Conservation (phyloP, 2,329 filamentous ascomycete species). For the Fusarium concolor region DNA sequence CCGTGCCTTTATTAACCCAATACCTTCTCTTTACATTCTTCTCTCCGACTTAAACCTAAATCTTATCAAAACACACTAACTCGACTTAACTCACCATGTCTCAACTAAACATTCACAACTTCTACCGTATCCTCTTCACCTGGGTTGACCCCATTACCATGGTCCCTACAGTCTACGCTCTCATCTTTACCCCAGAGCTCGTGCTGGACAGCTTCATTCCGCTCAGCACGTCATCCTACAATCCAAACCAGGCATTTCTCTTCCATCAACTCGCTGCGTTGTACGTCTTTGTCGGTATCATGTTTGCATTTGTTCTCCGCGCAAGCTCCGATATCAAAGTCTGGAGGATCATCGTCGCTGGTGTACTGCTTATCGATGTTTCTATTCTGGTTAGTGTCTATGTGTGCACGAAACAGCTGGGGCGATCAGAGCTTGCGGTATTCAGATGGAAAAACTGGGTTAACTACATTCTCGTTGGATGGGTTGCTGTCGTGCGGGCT, state of each 20-base stretch:
- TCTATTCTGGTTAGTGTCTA: slow-evolving; percentile 31
- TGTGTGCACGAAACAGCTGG: slow-evolving; percentile 36
- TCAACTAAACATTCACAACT: slow-evolving; percentile 1
- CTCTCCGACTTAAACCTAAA: too few relatives aligned
- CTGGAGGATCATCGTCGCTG: slow-evolving; percentile 34
- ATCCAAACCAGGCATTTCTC: slow-evolving; percentile 40
- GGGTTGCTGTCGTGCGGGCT: slow-evolving; percentile 27
- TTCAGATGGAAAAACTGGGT: slow-evolving; percentile 38
- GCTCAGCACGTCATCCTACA: slow-evolving; percentile 15
- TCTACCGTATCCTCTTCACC: slow-evolving; percentile 44
- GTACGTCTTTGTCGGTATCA: slow-evolving; percentile 33
- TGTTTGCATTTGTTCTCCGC: slow-evolving; percentile 22
- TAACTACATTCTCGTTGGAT: slow-evolving; percentile 27
- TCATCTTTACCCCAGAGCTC: slow-evolving; percentile 31
- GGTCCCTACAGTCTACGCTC: slow-evolving; percentile 22
- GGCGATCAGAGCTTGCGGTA: slow-evolving; percentile 2
- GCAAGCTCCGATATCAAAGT: slow-evolving; percentile 34
- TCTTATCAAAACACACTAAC: neutral
- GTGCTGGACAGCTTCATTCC: slow-evolving; percentile 39
- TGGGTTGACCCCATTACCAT: slow-evolving; percentile 36
- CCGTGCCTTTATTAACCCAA: neutral
- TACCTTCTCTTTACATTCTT: accelerated
- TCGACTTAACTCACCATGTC: neutral
- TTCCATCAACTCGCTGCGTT: slow-evolving; percentile 39
- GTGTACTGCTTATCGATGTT: slow-evolving; percentile 37